These are phyloP conservation scores for Fusarium sp. DNA, from an alignment of 2,329 filamentous ascomycete genomes.

Conservation along the genomic window DNA sequence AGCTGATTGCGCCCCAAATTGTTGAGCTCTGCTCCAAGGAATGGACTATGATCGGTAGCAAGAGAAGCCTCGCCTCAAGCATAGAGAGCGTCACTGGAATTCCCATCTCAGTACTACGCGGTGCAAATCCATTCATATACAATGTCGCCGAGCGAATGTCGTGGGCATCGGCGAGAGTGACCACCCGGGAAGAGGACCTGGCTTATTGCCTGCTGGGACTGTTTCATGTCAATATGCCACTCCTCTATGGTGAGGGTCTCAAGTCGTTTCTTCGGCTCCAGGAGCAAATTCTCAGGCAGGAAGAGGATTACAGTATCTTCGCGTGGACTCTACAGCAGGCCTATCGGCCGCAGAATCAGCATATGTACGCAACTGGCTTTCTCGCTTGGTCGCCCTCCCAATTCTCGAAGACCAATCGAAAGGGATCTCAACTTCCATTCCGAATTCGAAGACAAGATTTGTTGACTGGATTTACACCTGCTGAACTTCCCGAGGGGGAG, in stretches of 20 bases:
- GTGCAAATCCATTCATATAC: neutral
- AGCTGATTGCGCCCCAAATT: conserved; percentile 21
- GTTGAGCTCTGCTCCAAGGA: conserved; percentile 22
- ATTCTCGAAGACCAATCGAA: conserved; percentile 1
- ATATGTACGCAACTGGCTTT: conserved; percentile 13
- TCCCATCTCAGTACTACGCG: conserved; percentile 18
- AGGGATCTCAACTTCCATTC: no score
- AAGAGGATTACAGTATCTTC: conserved; percentile 30
- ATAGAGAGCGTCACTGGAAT: conserved; percentile 14
- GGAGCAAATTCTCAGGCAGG: conserved; percentile 27
- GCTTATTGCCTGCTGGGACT: conserved; percentile 26
- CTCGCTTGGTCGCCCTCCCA: conserved; percentile 22
- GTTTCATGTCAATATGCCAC: conserved; percentile 28
- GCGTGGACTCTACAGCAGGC: conserved; percentile 21
- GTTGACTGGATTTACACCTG: no score
- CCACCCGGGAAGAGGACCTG: conserved; percentile 25
- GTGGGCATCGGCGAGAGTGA: conserved; percentile 27
- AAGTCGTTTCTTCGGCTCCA: conserved; percentile 24
- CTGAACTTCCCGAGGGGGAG: neutral
- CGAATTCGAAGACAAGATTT: no score
- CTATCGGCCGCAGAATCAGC: neutral
- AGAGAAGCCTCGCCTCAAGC: conserved; percentile 15
- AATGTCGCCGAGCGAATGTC: conserved; percentile 28
- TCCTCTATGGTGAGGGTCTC: conserved; percentile 22
- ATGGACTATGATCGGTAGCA: conserved; percentile 24